Evolutionary conservation across 2,329 filamentous ascomycete genomes (phyloP), one percentile per base, ranked within the genome.

Genomic region (Grosmannia clavigera): DNA sequence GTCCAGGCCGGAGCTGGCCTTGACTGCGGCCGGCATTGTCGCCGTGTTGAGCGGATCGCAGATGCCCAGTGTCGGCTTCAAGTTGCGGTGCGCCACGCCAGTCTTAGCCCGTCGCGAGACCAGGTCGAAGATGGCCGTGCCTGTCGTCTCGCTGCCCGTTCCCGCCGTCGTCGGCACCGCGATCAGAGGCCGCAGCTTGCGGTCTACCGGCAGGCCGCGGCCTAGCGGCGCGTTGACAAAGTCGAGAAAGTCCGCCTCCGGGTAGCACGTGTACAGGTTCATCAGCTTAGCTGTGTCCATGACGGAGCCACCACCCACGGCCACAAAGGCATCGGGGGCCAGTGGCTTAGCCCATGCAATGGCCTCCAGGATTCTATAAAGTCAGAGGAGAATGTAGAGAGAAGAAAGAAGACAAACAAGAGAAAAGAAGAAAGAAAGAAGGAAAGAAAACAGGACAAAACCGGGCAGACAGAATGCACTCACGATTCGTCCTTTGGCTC

Each of bases 271-370:
- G 75, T 97, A 97, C 0, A 99, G 81, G 70, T 99, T 99, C 92
- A 99, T 97, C 60, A 99, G 80, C 74, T 99, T 99, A 59, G 94
- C 92, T 0, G 94, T 99, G 74, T 99, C 94, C 66, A 99, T 99
- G 65, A 97, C 94, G 48, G 90, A 95, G 46, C 94, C 94, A 66
- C 91, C 81, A 33, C 88, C 94, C 19, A 99, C 94, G 27, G 94
- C 94, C 19, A 99, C 80, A 71, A 95, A 96, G 2, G 90, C 90
- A 73, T 97, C 94, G 0, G 91, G 88, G 33, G 80, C 74, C 70
- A 90, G 89, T 0, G 87, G 84, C 66, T 92, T 92, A 22, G 85
- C 85, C 75, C 91, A 95, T 0, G 81, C 87, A 69, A 99, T 96
- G 7, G 94, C 94, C 64, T 95, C 88, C 67, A 88, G 88, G 67